These are phyloP conservation scores for Lichtheimia ramosa DNA, from an alignment of 371 early-diverging fungal genomes.

Conservation along the genomic window DNA sequence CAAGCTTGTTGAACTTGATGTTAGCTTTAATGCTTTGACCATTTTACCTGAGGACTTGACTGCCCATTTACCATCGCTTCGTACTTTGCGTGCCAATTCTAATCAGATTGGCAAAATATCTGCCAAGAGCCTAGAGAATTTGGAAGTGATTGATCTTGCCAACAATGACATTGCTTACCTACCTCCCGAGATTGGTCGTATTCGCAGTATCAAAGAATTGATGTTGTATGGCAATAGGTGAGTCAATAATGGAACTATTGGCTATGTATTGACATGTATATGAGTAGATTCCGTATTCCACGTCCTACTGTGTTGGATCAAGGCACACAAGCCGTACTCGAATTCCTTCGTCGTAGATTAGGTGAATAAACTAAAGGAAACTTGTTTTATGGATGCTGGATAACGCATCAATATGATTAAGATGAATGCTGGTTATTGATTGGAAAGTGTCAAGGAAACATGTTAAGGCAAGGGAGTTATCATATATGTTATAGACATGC, in stretches of 20 bases:
- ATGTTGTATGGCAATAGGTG: constrained; percentile 61
- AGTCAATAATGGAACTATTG: too few species aligned
- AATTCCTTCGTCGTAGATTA: constrained; percentile 48
- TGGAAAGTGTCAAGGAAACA: too few species aligned
- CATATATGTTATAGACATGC: too few species aligned
- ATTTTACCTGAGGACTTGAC: constrained; percentile 43
- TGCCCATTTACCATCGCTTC: constrained; percentile 47
- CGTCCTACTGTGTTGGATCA: constrained; percentile 61
- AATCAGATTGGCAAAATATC: constrained; percentile 55
- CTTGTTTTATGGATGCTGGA: too few species aligned
- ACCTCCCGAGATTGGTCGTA: constrained; percentile 60
- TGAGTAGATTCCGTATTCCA: constrained; percentile 60
- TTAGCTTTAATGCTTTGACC: constrained; percentile 46
- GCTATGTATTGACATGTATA: background rate
- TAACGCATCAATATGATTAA: too few species aligned
- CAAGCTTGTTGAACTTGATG: constrained; percentile 39
- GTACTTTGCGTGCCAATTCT: constrained; percentile 40
- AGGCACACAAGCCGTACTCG: constrained; percentile 62
- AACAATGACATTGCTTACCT: constrained; percentile 61
- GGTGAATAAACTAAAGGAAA: background rate
- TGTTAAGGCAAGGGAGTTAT: too few species aligned
- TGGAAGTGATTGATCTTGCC: constrained; percentile 53
- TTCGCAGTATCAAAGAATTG: constrained; percentile 49
- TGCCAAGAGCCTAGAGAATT: constrained; percentile 42
- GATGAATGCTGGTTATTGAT: too few species aligned